Evolutionary conservation across 441 rosid species (phyloP).

Genomic region (Gossypium schwendimanii): DNA sequence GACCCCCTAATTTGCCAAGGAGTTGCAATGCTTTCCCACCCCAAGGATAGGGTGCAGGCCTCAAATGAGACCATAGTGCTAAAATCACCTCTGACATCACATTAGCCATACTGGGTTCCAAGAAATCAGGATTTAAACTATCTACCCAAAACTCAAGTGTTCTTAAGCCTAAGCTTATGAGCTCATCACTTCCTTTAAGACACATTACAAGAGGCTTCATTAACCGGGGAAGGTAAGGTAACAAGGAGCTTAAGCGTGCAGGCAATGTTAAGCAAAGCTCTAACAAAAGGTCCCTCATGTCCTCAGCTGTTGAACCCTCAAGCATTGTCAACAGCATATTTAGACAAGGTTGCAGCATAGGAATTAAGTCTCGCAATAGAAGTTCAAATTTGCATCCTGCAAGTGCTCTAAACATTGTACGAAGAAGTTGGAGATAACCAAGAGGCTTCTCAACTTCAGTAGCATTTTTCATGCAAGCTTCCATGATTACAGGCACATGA

Average conservation of each 20-base stretch:
- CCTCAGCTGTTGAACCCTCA: constrained; percentile 93
- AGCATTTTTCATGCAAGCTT: constrained; percentile 88
- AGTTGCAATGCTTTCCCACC: constrained; percentile 91
- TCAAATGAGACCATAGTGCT: constrained; percentile 93
- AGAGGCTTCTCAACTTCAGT: constrained; percentile 92
- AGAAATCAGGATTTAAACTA: constrained; percentile 94
- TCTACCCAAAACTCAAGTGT: constrained; percentile 99
- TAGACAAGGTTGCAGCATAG: constrained; percentile 83
- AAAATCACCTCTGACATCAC: constrained; percentile 96
- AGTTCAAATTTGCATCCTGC: constrained; percentile 92
- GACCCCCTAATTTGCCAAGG: constrained; percentile 98
- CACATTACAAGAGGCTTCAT: constrained; percentile 94
- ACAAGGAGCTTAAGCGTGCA: constrained; percentile 93
- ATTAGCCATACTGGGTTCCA: constrained; percentile 97
- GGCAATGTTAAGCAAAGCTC: constrained; percentile 93
- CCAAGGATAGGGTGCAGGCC: constrained; percentile 90
- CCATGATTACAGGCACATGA: constrained; percentile 88
- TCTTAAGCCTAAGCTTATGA: constrained; percentile 81
- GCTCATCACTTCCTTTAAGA: constrained; percentile 85
- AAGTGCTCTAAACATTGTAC: constrained; percentile 84
- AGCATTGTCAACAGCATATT: constrained; percentile 90
- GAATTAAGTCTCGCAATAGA: constrained; percentile 77
- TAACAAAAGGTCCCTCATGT: constrained; percentile 79
- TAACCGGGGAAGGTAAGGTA: constrained; percentile 86
- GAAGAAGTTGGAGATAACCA: constrained; percentile 88